phyloP scores from a whole-genome alignment of 768 basidiomycete genomes.

The Lentinula raphanica region DNA sequence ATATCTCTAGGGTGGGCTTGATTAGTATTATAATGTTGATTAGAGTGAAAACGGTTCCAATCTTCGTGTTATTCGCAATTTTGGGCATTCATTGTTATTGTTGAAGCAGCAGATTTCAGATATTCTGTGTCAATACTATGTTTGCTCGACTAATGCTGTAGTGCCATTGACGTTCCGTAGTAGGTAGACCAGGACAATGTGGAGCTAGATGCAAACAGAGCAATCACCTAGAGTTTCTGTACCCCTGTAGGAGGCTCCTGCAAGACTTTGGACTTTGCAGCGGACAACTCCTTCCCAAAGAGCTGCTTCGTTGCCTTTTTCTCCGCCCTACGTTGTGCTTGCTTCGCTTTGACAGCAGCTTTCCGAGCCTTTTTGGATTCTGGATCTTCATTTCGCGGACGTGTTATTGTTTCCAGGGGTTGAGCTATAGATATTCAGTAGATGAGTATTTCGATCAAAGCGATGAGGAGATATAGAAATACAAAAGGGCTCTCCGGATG shows the following conservation, averaged over 20 bases:
- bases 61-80: too few species aligned
- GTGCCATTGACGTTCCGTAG: background rate
- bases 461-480: background rate
- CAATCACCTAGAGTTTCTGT: constrained; percentile 35
- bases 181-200: background rate
- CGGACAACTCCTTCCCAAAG: constrained; percentile 58
- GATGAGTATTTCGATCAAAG: background rate
- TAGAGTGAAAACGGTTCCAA: too few species aligned
- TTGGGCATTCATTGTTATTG: too few species aligned
- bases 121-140: too few species aligned
- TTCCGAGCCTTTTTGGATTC: constrained; percentile 75
- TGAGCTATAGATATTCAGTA: background rate
- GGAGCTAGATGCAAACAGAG: background rate
- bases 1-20: too few species aligned
- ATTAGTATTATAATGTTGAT: too few species aligned
- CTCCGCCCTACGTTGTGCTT: constrained; percentile 56
- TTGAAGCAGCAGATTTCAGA: too few species aligned
- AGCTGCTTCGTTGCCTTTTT: constrained; percentile 65
- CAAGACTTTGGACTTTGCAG: constrained; percentile 40
- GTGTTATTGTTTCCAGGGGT: constrained; percentile 48
- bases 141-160: too few species aligned
- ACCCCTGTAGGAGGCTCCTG: constrained; percentile 39
- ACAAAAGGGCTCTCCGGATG: constrained; percentile 24
- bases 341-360: constrained; percentile 59
- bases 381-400: constrained; percentile 70